Base-by-base conservation (phyloP, 2,329 filamentous ascomycete genomes). In the Arachnomyces sp. region DNA sequence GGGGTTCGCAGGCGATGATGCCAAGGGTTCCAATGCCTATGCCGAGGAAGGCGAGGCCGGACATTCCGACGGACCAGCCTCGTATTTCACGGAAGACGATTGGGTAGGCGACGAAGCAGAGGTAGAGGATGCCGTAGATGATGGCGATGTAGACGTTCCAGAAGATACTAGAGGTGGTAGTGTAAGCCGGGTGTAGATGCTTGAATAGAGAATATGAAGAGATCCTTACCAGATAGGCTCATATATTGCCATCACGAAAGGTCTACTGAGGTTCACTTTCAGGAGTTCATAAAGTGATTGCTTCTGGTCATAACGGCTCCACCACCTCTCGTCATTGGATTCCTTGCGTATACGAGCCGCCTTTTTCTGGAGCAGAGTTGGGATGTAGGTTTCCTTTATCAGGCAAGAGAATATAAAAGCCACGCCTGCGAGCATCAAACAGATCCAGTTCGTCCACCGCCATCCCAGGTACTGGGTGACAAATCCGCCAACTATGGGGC, bases 21-120 rank as follows among this genome's bases (percentile, higher is more conserved):
- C 74, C 59, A 32, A 76, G 52, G 14, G 63, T 66, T 25, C 78
- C 78, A n/a, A 75, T 64, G 1, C 77, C 77, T 36, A 82, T 80
- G 8, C 86, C 89, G 4, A 82, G 53, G 60, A 93, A 95, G 1
- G 86, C 76, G 2, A 95, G 75, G 0, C 89, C 88, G 0, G 81
- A 78, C 28, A 84, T 63, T 1, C 84, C 81, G 0, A 82, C 70
- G 2, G 72, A 72, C 89, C 88, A 95, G 44, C 86, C 86, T 13
- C 89, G 82, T 43, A 78, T 64, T 31, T 82, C 69, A 8, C 73
- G 71, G 62, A 92, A 95, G 43, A 94, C 83, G 44, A 93, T 83
- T 0, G 88, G 88, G 59, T 93, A 93, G 9, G 86, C 86, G 12
- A 93, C 82, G 66, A 95, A 95, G 63, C 86, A 93, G 25, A 95